A percentile compares a stretch with the other conserved stretches of the same genome.
phyloP scores from a whole-genome alignment of 2,329 filamentous ascomycete species.

The Cercospora berteroae region DNA sequence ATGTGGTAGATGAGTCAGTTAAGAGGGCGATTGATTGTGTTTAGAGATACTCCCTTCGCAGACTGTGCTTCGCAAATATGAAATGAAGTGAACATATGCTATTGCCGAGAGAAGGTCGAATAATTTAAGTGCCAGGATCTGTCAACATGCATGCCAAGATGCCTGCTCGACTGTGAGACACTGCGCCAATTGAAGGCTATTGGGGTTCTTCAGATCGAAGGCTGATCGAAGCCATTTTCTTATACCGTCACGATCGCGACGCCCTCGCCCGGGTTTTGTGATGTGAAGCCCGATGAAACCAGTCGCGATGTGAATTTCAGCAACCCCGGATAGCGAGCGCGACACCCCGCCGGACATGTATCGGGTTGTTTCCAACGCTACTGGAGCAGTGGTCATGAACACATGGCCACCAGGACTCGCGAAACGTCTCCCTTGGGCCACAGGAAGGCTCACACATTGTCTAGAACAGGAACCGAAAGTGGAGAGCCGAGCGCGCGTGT shows the following conservation, averaged over 20 bases:
- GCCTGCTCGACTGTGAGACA: background rate
- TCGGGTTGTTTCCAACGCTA: background rate
- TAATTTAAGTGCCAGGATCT: background rate
- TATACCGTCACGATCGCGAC: slow-evolving; percentile 5
- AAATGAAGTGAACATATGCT: background rate
- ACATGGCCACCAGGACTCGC: background rate
- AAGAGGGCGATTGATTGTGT: background rate
- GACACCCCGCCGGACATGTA: background rate
- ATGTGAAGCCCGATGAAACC: background rate
- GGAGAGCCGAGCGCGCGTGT: slow-evolving; percentile 6
- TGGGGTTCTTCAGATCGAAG: background rate
- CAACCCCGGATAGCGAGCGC: slow-evolving; percentile 2
- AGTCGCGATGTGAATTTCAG: background rate
- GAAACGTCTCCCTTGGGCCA: background rate
- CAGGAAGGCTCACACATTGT: background rate
- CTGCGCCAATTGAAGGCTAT: background rate
- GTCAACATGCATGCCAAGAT: background rate
- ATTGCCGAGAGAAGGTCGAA: background rate
- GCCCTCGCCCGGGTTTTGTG: background rate
- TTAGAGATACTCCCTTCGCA: slow-evolving; percentile 19
- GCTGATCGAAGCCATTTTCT: background rate
- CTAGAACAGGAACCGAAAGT: slow-evolving; percentile 1
- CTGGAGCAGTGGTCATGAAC: background rate
- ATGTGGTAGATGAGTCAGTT: background rate
- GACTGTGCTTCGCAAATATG: slow-evolving; percentile 2